phyloP scores from a whole-genome alignment of 2,329 filamentous ascomycete species.

The Aspergillus ochraceoroseus region DNA sequence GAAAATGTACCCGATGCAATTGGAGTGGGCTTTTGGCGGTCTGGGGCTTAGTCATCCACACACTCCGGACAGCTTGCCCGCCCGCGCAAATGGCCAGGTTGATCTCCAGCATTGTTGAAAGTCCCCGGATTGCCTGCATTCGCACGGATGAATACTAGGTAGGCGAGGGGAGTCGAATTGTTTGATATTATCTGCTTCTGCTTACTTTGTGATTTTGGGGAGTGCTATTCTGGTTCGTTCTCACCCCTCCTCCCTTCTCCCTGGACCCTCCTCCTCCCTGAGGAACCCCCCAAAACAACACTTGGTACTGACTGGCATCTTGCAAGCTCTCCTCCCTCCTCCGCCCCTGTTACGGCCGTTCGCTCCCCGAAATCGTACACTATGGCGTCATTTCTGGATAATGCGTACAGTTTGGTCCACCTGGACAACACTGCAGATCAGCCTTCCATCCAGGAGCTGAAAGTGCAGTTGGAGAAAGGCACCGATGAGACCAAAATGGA shows the following conservation, averaged over 20 bases:
- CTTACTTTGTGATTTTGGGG: constrained; percentile 24
- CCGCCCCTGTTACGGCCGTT: constrained; percentile 22
- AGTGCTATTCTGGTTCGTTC: constrained; percentile 29
- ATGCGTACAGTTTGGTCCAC: constrained; percentile 93
- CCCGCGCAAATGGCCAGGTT: constrained; percentile 42
- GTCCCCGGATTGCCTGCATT: constrained; percentile 31
- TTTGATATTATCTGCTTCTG: constrained; percentile 26
- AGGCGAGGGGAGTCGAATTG: constrained; percentile 36
- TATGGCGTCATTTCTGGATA: constrained; percentile 94
- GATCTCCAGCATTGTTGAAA: constrained; percentile 25
- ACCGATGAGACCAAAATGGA: constrained; percentile 89
- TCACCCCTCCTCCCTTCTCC: constrained; percentile 14
- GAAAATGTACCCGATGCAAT: constrained; percentile 12
- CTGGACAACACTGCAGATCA: constrained; percentile 95
- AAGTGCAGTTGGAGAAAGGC: constrained; percentile 88
- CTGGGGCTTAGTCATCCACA: constrained; percentile 45
- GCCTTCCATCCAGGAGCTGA: constrained; percentile 83
- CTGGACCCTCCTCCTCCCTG: constrained; percentile 11
- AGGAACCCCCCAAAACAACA: constrained; percentile 25
- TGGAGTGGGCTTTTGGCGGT: constrained; percentile 20
- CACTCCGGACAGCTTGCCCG: constrained; percentile 37
- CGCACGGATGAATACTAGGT: constrained; percentile 36
- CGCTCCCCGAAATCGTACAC: constrained; percentile 37
- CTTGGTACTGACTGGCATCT: constrained; percentile 30
- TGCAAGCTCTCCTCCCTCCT: constrained; percentile 32